Base-by-base conservation (phyloP, 768 basidiomycete species). In the Dioszegia aurantiaca region DNA sequence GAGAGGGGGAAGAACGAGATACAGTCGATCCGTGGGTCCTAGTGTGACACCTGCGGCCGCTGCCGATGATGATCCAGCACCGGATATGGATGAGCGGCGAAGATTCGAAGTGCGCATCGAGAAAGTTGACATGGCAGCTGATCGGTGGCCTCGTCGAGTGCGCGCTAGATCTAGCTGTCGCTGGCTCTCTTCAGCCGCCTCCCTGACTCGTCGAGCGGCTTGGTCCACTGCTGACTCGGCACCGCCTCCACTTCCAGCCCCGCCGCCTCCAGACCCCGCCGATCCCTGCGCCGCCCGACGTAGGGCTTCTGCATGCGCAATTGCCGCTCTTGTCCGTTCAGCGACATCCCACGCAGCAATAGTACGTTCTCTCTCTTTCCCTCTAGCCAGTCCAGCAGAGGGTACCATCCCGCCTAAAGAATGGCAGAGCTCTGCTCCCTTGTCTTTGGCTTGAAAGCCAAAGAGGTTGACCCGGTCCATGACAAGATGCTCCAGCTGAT, bases 381-480 rank as follows among this genome's bases (percentile, higher is more conserved):
- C 83, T 39, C 83, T 80, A 52, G 79, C 81, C 40, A 86, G 79
- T 0, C 87, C 86, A 1, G 81, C 81, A 9, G 86, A 76, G 0
- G 86, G 87, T 64, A 85, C 83, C 0, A 80, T 67, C 60, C 82
- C 82, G 0, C 87, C 88, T 2, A 91, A 65, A 3, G 81, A 80
- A 6, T 74, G 75, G 83, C 87, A 88, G 59, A 85, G 80, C 30
- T 82, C 81, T 16, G 79, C 78, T 16, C 81, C 81, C n/a, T 79
- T 79, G 17, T 80, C 78, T 19, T 72, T 69, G 2, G 84, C 83
- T 2, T 79, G 63, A 48, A 78, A 82, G 4, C 83, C 80, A 48
- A 85, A 77, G 11, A 85, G 68, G 2, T 80, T 75, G 66, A 87
- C 88, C 4, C 79, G 81, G 65, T 94, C 90, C 19, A 90, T 69